Conservation (phyloP, 495 filamentous ascomycete species). For the Xylaria grammica region DNA sequence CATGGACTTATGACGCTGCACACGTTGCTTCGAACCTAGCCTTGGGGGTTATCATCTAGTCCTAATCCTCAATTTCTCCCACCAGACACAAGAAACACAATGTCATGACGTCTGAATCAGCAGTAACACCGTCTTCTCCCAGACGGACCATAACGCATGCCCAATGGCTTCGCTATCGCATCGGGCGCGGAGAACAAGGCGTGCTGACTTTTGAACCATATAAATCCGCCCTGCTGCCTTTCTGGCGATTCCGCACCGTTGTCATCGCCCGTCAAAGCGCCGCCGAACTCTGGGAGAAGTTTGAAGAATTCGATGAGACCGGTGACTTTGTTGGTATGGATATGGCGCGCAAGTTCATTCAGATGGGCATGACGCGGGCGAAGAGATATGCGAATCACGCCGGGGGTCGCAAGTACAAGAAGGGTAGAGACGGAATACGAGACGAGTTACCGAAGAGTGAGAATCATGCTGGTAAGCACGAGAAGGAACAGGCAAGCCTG, state of each 20-base stretch:
- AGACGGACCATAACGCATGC: background rate
- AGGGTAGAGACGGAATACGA: conserved; percentile 1
- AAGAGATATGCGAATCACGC: conserved; percentile 57
- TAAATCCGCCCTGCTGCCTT: conserved; percentile 55
- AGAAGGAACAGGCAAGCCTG: conserved; percentile 34
- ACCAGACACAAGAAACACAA: background rate
- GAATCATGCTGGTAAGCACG: conserved; percentile 29
- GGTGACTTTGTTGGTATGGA: conserved; percentile 62
- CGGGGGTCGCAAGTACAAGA: conserved; percentile 54
- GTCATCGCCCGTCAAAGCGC: conserved; percentile 47
- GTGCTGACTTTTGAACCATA: conserved; percentile 61
- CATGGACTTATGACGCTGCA: background rate
- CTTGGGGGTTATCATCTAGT: background rate
- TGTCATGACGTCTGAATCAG: conserved; percentile 3
- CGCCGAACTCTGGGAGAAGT: conserved; percentile 42
- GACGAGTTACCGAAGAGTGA: conserved; percentile 33
- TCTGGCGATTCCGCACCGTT: conserved; percentile 56
- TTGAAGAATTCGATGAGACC: conserved; percentile 44
- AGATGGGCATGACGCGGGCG: conserved; percentile 61
- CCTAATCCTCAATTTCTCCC: too few relatives aligned
- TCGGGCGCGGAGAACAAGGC: conserved; percentile 58
- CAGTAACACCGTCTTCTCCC: background rate
- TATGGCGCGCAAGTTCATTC: conserved; percentile 59
- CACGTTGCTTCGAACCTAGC: conserved; percentile 17
- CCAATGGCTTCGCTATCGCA: conserved; percentile 49